phyloP scores from a whole-genome alignment of 2,329 filamentous ascomycete species.

The Cercospora sp. region DNA sequence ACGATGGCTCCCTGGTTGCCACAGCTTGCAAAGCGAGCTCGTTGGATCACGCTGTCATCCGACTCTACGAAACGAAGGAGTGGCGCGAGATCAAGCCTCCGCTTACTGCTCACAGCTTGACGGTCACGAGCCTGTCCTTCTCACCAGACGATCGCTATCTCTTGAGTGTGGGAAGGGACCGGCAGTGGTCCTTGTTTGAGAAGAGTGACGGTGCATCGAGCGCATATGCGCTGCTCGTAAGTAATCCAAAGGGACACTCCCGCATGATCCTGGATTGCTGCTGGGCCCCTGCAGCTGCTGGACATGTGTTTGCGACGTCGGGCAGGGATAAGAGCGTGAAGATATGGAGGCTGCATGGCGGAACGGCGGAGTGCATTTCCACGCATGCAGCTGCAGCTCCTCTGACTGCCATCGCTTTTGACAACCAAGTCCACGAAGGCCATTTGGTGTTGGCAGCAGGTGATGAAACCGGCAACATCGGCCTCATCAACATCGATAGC shows the following conservation, averaged over 20 bases:
- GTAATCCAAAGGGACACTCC: conserved; percentile 81
- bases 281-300: conserved; percentile 64
- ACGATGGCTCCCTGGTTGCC: conserved; percentile 74
- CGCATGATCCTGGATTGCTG: conserved; percentile 89
- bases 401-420: conserved; percentile 40
- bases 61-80: conserved; percentile 79
- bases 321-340: conserved; percentile 83
- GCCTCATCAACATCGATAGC: conserved; percentile 16
- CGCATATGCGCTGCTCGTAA: conserved; percentile 60
- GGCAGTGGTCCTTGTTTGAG: conserved; percentile 84
- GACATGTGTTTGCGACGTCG: conserved; percentile 74
- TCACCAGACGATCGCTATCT: conserved; percentile 71
- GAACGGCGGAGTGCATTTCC: conserved; percentile 26
- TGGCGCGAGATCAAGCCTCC: conserved; percentile 89
- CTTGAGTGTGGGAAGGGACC: conserved; percentile 85
- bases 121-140: conserved; percentile 80
- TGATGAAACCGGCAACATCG: conserved; percentile 34
- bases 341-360: conserved; percentile 51
- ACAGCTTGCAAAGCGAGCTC: conserved; percentile 93
- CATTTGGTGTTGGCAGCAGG: conserved; percentile 31
- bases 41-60: conserved; percentile 89
- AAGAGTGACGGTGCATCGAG: conserved; percentile 44
- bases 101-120: conserved; percentile 81
- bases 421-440: not conserved
- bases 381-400: conserved; percentile 32